These are phyloP conservation scores for Macrophomina tecta DNA, from an alignment of 2,329 filamentous ascomycete genomes.

Conservation along the genomic window DNA sequence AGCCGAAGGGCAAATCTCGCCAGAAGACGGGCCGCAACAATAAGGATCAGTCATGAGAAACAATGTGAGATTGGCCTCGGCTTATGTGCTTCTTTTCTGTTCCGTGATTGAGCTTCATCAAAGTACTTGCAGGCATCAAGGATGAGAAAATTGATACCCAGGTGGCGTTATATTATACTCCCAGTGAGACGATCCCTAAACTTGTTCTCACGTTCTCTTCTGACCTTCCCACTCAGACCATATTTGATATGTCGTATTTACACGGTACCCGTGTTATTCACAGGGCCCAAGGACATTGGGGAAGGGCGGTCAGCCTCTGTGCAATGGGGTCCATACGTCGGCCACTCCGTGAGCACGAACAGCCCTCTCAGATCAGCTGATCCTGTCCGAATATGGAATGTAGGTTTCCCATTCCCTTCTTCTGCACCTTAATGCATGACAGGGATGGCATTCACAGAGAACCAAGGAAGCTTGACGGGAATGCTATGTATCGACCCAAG, in stretches of 20 bases:
- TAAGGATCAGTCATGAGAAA: neutral
- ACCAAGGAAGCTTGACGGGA: neutral
- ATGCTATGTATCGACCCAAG: neutral
- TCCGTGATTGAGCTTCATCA: too few species aligned
- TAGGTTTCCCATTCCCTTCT: neutral
- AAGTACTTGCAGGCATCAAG: too few species aligned
- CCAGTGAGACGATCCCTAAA: neutral
- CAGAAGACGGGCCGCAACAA: neutral
- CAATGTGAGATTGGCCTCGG: neutral
- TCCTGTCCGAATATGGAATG: too few species aligned
- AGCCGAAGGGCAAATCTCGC: neutral
- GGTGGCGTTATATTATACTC: neutral
- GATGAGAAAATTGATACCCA: slow-evolving; percentile 7
- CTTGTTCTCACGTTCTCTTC: neutral
- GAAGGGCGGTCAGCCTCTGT: neutral
- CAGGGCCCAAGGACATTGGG: neutral
- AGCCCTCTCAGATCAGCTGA: neutral
- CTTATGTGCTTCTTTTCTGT: neutral
- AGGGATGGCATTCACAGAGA: neutral
- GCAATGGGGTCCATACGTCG: neutral
- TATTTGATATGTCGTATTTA: neutral
- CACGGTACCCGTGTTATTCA: neutral
- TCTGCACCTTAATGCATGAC: neutral
- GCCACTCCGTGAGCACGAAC: neutral
- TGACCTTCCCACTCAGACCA: neutral